These are phyloP conservation scores for Leccinum insigne DNA, from an alignment of 1,284 basidiomycete genomes.

Conservation along the genomic window DNA sequence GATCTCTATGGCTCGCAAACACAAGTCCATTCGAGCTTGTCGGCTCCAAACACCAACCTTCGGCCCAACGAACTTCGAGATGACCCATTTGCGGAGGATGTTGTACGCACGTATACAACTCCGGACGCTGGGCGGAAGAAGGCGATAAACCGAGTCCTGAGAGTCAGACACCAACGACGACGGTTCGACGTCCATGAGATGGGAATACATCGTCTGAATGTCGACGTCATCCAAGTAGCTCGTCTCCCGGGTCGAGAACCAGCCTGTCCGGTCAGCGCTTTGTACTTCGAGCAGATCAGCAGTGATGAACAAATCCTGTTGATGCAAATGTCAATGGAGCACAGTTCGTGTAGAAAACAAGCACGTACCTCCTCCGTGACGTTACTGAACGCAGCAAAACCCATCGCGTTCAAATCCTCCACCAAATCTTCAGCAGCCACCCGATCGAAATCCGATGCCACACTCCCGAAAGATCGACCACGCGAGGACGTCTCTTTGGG, in stretches of 20 bases:
- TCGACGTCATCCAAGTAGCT: slow-evolving; percentile 57
- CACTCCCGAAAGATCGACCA: slow-evolving; percentile 46
- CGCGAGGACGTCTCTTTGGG: slow-evolving; percentile 30
- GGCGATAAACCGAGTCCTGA: slow-evolving; percentile 68
- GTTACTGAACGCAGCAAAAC: slow-evolving; percentile 67
- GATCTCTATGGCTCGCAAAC: slow-evolving; percentile 70
- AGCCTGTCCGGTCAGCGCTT: slow-evolving; percentile 72
- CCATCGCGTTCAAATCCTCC: slow-evolving; percentile 73
- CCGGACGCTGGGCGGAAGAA: slow-evolving; percentile 70
- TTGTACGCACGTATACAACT: slow-evolving; percentile 72
- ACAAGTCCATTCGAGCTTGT: slow-evolving; percentile 70
- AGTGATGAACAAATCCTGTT: slow-evolving; percentile 70
- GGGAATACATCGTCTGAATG: slow-evolving; percentile 73
- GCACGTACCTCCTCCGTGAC: slow-evolving; percentile 69
- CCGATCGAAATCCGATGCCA: slow-evolving; percentile 68
- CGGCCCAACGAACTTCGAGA: slow-evolving; percentile 64
- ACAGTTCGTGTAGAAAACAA: background rate
- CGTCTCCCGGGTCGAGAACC: slow-evolving; percentile 64
- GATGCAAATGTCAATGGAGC: slow-evolving; percentile 10
- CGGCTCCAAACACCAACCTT: slow-evolving; percentile 59
- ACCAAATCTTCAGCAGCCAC: slow-evolving; percentile 68
- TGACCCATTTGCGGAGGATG: slow-evolving; percentile 75
- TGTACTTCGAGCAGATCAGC: slow-evolving; percentile 79
- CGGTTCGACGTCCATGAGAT: slow-evolving; percentile 68
- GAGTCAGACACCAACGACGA: slow-evolving; percentile 68